Evolutionary conservation across 352 stramenopile species (phyloP), one percentile per base, ranked within the genome.

Genomic region (Pythium folliculosum): DNA sequence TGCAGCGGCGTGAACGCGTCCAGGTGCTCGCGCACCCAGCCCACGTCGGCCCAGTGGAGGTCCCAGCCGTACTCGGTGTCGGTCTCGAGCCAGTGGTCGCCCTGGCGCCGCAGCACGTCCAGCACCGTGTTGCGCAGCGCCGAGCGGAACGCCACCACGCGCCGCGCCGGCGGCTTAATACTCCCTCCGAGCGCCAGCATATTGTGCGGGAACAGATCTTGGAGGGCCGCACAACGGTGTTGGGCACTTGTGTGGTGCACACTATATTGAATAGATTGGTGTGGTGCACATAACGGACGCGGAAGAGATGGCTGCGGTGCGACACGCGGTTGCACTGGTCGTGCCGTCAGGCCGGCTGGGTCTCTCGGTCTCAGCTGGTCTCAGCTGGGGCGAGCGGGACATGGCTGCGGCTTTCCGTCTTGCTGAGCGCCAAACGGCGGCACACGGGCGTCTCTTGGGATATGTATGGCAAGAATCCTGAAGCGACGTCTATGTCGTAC

Each of bases 41-140:
- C 81, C 5, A 92, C 73, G 60, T 96, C 88, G 1, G 87, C 78
- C 90, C 87, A 97, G 57, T 95, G 83, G 12, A 96, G 44, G 65
- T 96, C 87, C 88, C 87, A 95, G 38, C 94, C 81, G 55, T 80
- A 74, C 25, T 89, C 83, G 38, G 71, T 87, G 37, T 94, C 80
- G 14, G 83, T 93, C 70, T 96, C 76, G 54, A 88, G 38, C 84
- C 85, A 95, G 14, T 77, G 70, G n/a, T 69, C 71, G 35, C 77
- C 69, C 61, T 89, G 73, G 14, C 52, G 50, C 35, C 66, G 56
- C 62, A 97, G 72, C 45, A 94, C 86, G 65, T 97, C 84, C 53
- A 88, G 70, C 37, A 96, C 87, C 7, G 86, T 91, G 59, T 95
- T 96, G 54, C 71, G 75, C 54, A 95, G 78, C 38, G 80, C 84